Evolutionary conservation across 805 yeast species (phyloP).

Genomic region (Hanseniaspora taiwanica): DNA sequence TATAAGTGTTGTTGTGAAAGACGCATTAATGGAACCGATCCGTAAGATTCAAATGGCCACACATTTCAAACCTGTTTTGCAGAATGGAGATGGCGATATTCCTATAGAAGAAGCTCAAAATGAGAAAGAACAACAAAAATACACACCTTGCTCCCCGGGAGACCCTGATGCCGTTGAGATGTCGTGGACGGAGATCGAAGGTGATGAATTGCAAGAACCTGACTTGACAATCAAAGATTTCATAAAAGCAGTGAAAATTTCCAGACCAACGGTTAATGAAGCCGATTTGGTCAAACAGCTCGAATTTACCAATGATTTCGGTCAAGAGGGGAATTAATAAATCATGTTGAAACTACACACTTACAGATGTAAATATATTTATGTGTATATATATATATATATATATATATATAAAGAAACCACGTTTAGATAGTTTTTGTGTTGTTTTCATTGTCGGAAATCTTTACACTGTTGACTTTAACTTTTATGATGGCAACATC

Average conservation of each 20-base stretch:
- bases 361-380: too few species aligned
- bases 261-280: conserved; percentile 89
- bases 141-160: conserved; percentile 97
- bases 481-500: conserved; percentile 56
- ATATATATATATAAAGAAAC: too few species aligned
- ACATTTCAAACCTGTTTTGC: conserved; percentile 52
- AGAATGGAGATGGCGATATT: not conserved
- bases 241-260: conserved; percentile 77
- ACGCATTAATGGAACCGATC: conserved; percentile 96
- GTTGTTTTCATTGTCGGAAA: conserved; percentile 67
- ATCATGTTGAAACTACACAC: too few species aligned
- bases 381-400: too few species aligned
- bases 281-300: conserved; percentile 71
- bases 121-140: too few species aligned
- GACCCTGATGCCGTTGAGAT: conserved; percentile 72
- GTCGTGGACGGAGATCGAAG: conserved; percentile 86
- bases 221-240: conserved; percentile 82
- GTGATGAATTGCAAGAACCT: conserved; percentile 85
- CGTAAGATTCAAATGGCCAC: conserved; percentile 93
- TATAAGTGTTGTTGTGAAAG: conserved; percentile 90
- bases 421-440: conserved; percentile 11
- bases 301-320: conserved; percentile 87
- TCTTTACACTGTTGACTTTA: conserved; percentile 52
- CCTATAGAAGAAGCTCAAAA: too few species aligned
- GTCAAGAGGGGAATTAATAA: conserved; percentile 96